These are phyloP conservation scores for Saccharum spontaneum DNA, from an alignment of 176 grass and related monocot genomes.

Conservation along the genomic window DNA sequence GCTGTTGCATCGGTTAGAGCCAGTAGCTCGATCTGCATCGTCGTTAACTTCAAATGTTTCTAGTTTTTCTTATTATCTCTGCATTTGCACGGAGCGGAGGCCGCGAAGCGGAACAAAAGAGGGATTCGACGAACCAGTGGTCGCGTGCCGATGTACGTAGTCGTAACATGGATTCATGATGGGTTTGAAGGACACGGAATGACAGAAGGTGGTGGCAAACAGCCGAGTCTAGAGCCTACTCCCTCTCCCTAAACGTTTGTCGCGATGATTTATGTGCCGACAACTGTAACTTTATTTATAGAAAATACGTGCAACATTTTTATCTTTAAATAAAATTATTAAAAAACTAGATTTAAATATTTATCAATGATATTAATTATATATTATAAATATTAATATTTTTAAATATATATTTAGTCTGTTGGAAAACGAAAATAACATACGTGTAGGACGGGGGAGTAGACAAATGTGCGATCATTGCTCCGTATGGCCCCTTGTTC, in stretches of 20 bases:
- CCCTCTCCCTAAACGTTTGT: too few relatives aligned
- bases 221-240: not conserved
- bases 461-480: not conserved
- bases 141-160: not conserved
- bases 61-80: not conserved
- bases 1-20: not conserved
- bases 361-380: too few relatives aligned
- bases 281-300: too few relatives aligned
- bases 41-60: not conserved
- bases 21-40: not conserved
- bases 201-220: not conserved
- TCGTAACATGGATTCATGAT: not conserved
- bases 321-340: too few relatives aligned
- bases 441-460: too few relatives aligned
- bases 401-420: too few relatives aligned
- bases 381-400: too few relatives aligned
- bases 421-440: too few relatives aligned
- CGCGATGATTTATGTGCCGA: too few relatives aligned
- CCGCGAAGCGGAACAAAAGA: not conserved
- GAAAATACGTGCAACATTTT: too few relatives aligned
- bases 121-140: too few relatives aligned
- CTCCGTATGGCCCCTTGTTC: not conserved
- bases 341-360: too few relatives aligned
- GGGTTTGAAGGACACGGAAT: not conserved
- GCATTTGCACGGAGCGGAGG: not conserved